These are phyloP conservation scores for Trichoderma guizhouense DNA, from an alignment of 2,329 filamentous ascomycete genomes.

Conservation along the genomic window DNA sequence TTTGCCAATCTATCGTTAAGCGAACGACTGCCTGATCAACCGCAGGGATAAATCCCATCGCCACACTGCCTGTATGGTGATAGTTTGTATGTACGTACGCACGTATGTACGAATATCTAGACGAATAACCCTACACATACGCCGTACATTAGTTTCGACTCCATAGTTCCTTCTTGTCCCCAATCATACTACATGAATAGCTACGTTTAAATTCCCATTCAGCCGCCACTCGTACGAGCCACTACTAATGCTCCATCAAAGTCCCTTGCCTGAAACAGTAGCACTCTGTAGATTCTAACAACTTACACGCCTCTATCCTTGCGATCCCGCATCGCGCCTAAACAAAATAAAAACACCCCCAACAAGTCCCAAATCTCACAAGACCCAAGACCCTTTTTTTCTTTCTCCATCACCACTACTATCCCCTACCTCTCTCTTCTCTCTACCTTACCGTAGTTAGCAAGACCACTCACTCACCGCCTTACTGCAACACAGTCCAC, in stretches of 20 bases:
- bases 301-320: not conserved
- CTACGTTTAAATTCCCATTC: not conserved
- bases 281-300: not conserved
- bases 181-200: not conserved
- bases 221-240: not conserved
- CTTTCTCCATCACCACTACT: too few relatives aligned
- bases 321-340: constrained; percentile 1
- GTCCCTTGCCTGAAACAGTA: not conserved
- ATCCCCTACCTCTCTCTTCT: not conserved
- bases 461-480: not conserved
- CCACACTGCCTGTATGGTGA: not conserved
- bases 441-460: not conserved
- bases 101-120: not conserved
- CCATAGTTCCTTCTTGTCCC: not conserved
- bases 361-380: not conserved
- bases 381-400: not conserved
- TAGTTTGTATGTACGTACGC: not conserved
- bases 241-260: not conserved
- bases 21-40: constrained; percentile 1
- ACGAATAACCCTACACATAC: not conserved
- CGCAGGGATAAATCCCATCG: constrained; percentile 1
- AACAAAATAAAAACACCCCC: not conserved
- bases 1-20: not conserved
- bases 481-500: not conserved
- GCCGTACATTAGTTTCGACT: not conserved